Evolutionary conservation across 73 alveolate genomes (phyloP), one percentile per base, ranked within the genome.

Genomic region (Paramecium biaurelia): DNA sequence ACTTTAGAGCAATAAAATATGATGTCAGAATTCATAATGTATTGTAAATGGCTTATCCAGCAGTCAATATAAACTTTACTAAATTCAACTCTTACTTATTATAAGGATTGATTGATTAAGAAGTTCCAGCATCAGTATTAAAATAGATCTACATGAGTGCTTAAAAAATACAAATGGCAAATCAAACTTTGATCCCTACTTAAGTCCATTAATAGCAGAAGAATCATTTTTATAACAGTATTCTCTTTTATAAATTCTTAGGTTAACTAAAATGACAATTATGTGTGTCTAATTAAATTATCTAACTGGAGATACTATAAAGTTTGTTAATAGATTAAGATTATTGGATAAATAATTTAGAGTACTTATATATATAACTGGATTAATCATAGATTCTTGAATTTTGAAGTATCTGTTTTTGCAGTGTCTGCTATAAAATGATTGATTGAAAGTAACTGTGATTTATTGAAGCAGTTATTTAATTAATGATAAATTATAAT

Each of bases 1-100:
- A 96, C 34, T 92, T 95, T 82, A 85, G 96, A 37, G 76, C 95
- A 43, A 92, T 97, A 10, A 90, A 93, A 53, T 94, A 93, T 92
- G 96, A 96, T 9, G 76, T 98, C 42, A 86, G 95, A 93, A 84
- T 95, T 26, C 99, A 99, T 18, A 96, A 97, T 94, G 98, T 95
- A 49, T 72, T 96, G 9, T 47, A 95, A 57, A 92, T 96, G 76
- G 95, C 95, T 24, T 96, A 96, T 89, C 99, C 99, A 14, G 99
- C 99, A 32, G 93, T 96, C 15, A 96, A 96, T 86, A 76, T 96
- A 84, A 92, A 70, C 53, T 85, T 92, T 20, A 86, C 92, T 57
- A 92, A 93, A 42, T 92, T 95, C 42, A 92, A 97, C 38, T 96
- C 96, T 45, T 93, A 96, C 42, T 86, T 93, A 87, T 53, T 96